Base-by-base conservation (phyloP, 139 green algal genomes). In the Tetraselmis chui region DNA sequence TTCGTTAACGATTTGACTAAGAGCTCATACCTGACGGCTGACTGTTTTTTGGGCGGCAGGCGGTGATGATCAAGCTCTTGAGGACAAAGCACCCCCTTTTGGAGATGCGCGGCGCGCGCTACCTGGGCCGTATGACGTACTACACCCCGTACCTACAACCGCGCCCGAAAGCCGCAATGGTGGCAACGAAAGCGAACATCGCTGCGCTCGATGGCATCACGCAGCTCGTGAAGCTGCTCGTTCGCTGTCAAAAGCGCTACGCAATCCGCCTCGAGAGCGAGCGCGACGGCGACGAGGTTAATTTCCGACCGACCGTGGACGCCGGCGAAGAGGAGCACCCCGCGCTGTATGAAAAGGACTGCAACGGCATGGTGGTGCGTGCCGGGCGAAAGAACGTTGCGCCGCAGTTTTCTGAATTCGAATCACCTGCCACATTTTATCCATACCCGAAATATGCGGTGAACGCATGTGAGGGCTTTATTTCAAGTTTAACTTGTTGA, bases 51-150 rank as follows among this genome's bases (percentile, higher is more conserved):
- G 76, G 1, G 28, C 18, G 28, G 76, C 81, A 84, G 81, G 81
- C 31, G 22, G 80, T 85, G 18, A 89, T 90, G 83, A 84, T 92
- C 25, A 78, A 32, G 0, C 80, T 92, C n/a, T 28, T 89, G 0
- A 77, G 76, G 23, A 89, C 76, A 24, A 26, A 80, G 25, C 74
- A 89, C 23, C 91, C 91, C 23, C 80, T 94, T 23, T 83, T 95
- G 78, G 92, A 95, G 88, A 88, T 93, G 80, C 83, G 88, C 27
- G 91, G 88, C 5, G 92, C 88, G 5, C 81, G 87, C 23, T 88
- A 86, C 77, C 84, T 95, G 23, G 91, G 86, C 22, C 86, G 92
- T 25, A 80, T 88, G 31, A 85, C 86, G 30, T 88, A 81, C 78
- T 80, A 84, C 23, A 83, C 89, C 1, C 90, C 90, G 29, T 87